Percentiles rank a stretch among this genome's conserved stretches.
These are phyloP conservation scores for Entomortierella parvispora DNA, from an alignment of 192 early-diverging fungal species.

Conservation along the genomic window DNA sequence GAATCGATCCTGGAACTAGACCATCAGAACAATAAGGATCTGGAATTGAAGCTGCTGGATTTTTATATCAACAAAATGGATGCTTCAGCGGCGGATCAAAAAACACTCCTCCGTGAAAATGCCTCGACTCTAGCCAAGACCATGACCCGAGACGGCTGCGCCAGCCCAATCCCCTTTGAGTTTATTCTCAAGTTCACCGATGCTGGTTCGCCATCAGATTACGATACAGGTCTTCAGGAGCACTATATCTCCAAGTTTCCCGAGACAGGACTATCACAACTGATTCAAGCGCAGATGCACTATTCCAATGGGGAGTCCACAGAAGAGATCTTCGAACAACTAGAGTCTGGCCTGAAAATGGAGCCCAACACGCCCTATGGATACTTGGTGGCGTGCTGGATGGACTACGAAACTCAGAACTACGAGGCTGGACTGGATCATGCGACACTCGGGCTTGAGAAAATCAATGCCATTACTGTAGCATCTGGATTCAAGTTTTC, in stretches of 20 bases:
- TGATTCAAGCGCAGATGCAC: conserved; percentile 55
- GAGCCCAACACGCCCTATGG: conserved; percentile 54
- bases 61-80: conserved; percentile 52
- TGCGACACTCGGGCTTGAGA: conserved; percentile 55
- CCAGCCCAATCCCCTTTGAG: conserved; percentile 56
- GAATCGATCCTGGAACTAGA: conserved; percentile 42
- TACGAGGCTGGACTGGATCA: conserved; percentile 64
- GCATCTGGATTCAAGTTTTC: conserved; percentile 43
- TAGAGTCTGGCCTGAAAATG: conserved; percentile 58
- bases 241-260: conserved; percentile 56
- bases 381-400: conserved; percentile 59
- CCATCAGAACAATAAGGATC: conserved; percentile 20
- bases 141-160: conserved; percentile 29
- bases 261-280: conserved; percentile 54
- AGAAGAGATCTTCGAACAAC: conserved; percentile 14
- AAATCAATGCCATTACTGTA: conserved; percentile 31
- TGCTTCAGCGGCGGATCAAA: conserved; percentile 19
- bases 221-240: conserved; percentile 54
- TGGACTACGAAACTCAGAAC: conserved; percentile 57
- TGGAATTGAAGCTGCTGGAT: conserved; percentile 35
- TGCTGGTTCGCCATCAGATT: conserved; percentile 48
- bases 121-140: conserved; percentile 38
- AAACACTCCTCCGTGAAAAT: conserved; percentile 40
- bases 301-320: conserved; percentile 32
- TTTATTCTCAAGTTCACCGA: conserved; percentile 59